These are phyloP conservation scores for Gossypium aridum DNA, from an alignment of 441 rosid species.

Conservation along the genomic window DNA sequence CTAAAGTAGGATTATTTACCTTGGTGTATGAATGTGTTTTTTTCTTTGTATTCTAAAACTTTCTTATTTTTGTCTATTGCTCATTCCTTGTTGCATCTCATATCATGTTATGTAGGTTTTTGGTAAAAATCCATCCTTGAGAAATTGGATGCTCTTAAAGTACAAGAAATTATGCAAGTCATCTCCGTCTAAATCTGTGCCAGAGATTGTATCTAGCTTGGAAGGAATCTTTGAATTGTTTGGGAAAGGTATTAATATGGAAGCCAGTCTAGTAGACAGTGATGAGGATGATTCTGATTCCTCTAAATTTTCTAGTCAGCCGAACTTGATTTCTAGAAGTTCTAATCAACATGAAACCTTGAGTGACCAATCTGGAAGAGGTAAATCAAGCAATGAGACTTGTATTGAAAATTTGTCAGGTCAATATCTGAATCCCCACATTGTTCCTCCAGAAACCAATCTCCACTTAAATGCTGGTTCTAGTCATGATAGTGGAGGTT, in stretches of 20 bases:
- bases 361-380: constrained; percentile 27
- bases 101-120: constrained; percentile 52
- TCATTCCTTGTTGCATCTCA: constrained; percentile 15
- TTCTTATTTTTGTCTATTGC: constrained; percentile 5
- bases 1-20: background rate
- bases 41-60: background rate
- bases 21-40: background rate
- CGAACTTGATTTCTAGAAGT: constrained; percentile 20
- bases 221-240: constrained; percentile 49
- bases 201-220: constrained; percentile 42
- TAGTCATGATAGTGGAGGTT: constrained; percentile 50
- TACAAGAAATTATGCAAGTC: constrained; percentile 47
- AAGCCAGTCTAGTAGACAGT: constrained; percentile 43
- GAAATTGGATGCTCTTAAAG: constrained; percentile 63
- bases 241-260: constrained; percentile 38
- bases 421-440: constrained; percentile 34
- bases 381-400: constrained; percentile 20
- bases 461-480: constrained; percentile 45
- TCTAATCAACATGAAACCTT: constrained; percentile 33
- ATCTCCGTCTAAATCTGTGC: constrained; percentile 40
- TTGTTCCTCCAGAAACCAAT: constrained; percentile 31
- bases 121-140: constrained; percentile 45
- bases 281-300: constrained; percentile 49
- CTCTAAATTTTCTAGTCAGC: constrained; percentile 27
- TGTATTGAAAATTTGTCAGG: constrained; percentile 29